These are phyloP conservation scores for Chamaecrista fasciculata DNA, from an alignment of 306 rosid species.

Conservation along the genomic window DNA sequence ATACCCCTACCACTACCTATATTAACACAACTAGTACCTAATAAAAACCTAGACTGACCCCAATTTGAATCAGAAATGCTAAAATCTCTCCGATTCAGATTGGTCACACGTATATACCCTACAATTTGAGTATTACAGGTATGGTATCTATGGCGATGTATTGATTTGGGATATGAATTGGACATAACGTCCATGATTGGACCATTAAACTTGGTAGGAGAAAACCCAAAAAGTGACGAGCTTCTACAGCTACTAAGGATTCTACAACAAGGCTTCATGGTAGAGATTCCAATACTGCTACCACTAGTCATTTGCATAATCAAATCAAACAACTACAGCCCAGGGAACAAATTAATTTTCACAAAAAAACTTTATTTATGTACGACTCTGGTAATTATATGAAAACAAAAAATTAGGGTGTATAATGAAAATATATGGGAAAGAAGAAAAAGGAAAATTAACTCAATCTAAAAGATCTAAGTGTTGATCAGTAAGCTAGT, in stretches of 20 bases:
- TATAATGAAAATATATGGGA: neutral
- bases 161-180: slow-evolving; percentile 32
- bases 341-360: slow-evolving; percentile 19
- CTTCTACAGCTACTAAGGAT: slow-evolving; percentile 47
- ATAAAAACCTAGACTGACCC: slow-evolving; percentile 46
- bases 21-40: slow-evolving; percentile 36
- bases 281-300: slow-evolving; percentile 65
- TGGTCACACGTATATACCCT: slow-evolving; percentile 38
- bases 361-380: slow-evolving; percentile 26
- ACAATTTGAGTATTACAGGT: slow-evolving; percentile 41
- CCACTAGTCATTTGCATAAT: slow-evolving; percentile 56
- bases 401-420: slow-evolving; percentile 31
- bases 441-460: neutral
- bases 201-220: slow-evolving; percentile 39
- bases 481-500: neutral
- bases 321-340: slow-evolving; percentile 34
- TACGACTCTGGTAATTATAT: slow-evolving; percentile 24
- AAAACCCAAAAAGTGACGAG: slow-evolving; percentile 51
- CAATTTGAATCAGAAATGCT: slow-evolving; percentile 48
- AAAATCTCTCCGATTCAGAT: slow-evolving; percentile 63
- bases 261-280: slow-evolving; percentile 80
- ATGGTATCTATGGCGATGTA: slow-evolving; percentile 28
- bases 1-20: slow-evolving; percentile 40
- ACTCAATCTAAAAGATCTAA: neutral
- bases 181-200: slow-evolving; percentile 32